Percentiles rank a stretch among this genome's conserved stretches.
Evolutionary conservation across 2,329 filamentous ascomycete species (phyloP).

Genomic region (Sporothrix euskadiensis): DNA sequence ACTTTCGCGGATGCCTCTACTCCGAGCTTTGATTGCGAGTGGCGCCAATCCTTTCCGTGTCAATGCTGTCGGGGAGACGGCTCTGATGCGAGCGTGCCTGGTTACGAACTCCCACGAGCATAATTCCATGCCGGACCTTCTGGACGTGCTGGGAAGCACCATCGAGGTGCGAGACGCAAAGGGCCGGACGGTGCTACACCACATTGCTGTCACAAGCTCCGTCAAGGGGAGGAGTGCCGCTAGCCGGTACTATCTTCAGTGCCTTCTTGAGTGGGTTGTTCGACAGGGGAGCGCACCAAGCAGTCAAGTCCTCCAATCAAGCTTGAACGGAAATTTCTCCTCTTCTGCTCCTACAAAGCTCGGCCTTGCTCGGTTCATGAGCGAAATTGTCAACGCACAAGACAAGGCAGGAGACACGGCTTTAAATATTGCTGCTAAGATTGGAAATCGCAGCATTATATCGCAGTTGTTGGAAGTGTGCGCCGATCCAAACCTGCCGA

Average conservation of each 20-base stretch:
- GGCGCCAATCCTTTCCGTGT: constrained; percentile 87
- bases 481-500: constrained; percentile 87
- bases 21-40: constrained; percentile 76
- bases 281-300: constrained; percentile 63
- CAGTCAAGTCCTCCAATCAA: constrained; percentile 43
- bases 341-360: constrained; percentile 61
- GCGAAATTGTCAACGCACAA: constrained; percentile 92
- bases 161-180: constrained; percentile 89
- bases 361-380: constrained; percentile 89
- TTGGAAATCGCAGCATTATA: constrained; percentile 91
- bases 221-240: constrained; percentile 91
- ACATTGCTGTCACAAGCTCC: constrained; percentile 93
- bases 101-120: constrained; percentile 95
- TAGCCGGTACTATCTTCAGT: constrained; percentile 94
- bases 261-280: constrained; percentile 89
- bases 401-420: constrained; percentile 95
- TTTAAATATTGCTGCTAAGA: constrained; percentile 87
- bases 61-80: constrained; percentile 87
- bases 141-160: constrained; percentile 84
- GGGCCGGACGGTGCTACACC: constrained; percentile 88
- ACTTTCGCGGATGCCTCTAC: constrained; percentile 77
- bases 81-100: constrained; percentile 86
- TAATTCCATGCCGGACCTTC: constrained; percentile 82
- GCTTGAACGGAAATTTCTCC: constrained; percentile 29
- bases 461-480: constrained; percentile 95